Evolutionary conservation across 208 protist genomes (phyloP).

Genomic region (Leptomonas seymouri): DNA sequence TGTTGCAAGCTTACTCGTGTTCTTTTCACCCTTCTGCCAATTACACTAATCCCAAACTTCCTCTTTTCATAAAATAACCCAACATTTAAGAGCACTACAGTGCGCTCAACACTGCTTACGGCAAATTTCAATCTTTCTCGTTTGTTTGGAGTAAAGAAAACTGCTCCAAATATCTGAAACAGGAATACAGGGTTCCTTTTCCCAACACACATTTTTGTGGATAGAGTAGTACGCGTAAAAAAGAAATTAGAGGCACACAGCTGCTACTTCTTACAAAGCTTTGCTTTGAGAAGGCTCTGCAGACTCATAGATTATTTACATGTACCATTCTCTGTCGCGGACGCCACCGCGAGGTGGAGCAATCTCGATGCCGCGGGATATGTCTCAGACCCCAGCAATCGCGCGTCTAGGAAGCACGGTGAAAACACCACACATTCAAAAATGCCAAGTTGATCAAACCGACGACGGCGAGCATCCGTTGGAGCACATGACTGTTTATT

Average conservation of each 20-base stretch:
- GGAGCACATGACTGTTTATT: conserved; percentile 72
- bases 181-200: too few species aligned
- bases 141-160: too few species aligned
- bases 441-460: conserved; percentile 47
- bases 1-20: too few species aligned
- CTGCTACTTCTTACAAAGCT: not conserved
- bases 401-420: conserved; percentile 58
- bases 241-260: not conserved
- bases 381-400: conserved; percentile 78
- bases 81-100: too few species aligned
- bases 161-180: too few species aligned
- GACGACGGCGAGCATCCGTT: conserved; percentile 61
- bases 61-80: too few species aligned
- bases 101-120: too few species aligned
- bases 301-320: conserved; percentile 3
- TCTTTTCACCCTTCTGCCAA: too few species aligned
- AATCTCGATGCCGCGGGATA: conserved; percentile 69
- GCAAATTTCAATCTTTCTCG: too few species aligned
- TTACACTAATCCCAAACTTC: too few species aligned
- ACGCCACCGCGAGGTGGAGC: conserved; percentile 28
- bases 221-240: conserved; percentile 4
- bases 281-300: not conserved
- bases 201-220: too few species aligned
- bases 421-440: conserved; percentile 77
- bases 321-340: conserved; percentile 16